Percentiles rank a stretch among this genome's conserved stretches.
These are phyloP conservation scores for Fusarium clavum DNA, from an alignment of 2,329 filamentous ascomycete genomes.

Conservation along the genomic window DNA sequence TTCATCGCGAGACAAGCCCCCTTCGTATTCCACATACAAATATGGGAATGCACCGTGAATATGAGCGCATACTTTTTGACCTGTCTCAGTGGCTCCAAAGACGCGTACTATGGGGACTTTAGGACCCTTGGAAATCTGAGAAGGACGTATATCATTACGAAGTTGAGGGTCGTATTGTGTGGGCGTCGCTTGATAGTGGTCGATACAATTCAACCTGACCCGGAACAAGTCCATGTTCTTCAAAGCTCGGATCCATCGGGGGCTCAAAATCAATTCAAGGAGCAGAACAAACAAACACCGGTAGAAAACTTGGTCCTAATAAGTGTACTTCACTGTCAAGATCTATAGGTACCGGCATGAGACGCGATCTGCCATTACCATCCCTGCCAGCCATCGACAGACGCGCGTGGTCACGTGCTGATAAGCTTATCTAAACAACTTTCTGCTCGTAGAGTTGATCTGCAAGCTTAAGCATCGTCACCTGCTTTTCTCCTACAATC, in stretches of 20 bases:
- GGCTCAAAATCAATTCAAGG: not conserved
- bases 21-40: constrained; percentile 88
- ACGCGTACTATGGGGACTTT: constrained; percentile 88
- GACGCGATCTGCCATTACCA: constrained; percentile 27
- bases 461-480: not conserved
- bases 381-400: constrained; percentile 5
- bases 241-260: constrained; percentile 35
- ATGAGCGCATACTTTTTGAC: constrained; percentile 95
- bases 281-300: not conserved
- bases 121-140: constrained; percentile 71
- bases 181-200: constrained; percentile 87
- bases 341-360: not conserved
- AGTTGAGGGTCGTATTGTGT: constrained; percentile 85
- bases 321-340: constrained; percentile 5
- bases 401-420: constrained; percentile 34
- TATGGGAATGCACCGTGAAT: constrained; percentile 97
- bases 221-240: constrained; percentile 75
- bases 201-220: constrained; percentile 93
- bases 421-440: constrained; percentile 39
- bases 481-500: not conserved
- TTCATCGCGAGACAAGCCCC: constrained; percentile 72
- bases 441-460: constrained; percentile 9
- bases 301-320: not conserved
- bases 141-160: constrained; percentile 70
- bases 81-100: constrained; percentile 93